Evolutionary conservation across 441 rosid species (phyloP), one percentile per base, ranked within the genome.

Genomic region (Viola pubescens): DNA sequence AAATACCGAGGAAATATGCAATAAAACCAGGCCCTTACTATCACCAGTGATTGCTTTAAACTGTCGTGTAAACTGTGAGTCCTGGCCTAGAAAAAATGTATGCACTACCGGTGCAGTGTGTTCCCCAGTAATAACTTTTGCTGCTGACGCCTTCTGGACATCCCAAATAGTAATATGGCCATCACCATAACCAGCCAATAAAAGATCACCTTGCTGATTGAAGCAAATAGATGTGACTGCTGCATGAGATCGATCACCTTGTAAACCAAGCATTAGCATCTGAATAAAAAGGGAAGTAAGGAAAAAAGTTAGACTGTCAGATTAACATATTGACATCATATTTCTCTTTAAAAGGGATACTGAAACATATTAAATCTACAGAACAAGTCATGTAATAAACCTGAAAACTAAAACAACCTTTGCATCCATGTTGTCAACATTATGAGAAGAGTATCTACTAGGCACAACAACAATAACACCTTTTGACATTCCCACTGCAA

Each of bases 151-250:
- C 77, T 75, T 83, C 77, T 74, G 97, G 73, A 90, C 70, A 77
- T 94, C 96, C 99, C 99, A 94, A 69, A 90, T 79, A 46, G 94
- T 85, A 72, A 94, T 69, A 73, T 88, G 99, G 59, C 97, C 99
- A 72, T 94, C 95, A 65, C 83, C 90, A 71, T 94, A 90, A 69
- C 99, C 99, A 69, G 94, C 97, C 76, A 94, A 79, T 54, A 94
- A 96, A 64, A 94, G 85, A 63, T 82, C 88, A 43, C 99, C 99
- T 75, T 67, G 90, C 80, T 82, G 99, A 80, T 88, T 90, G 79
- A 94, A 88, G 84, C 91, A 85, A 77, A 90, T 75, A 56, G 99
- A 82, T 54, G 96, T 88, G 48, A 87, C 97, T 7, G 96, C 76
- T 51, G 95, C 83, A 56, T 76, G 79, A 49, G 88, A 79, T 55